Base-by-base conservation (phyloP, 2,329 filamentous ascomycete species). In the Beauveria sp. region DNA sequence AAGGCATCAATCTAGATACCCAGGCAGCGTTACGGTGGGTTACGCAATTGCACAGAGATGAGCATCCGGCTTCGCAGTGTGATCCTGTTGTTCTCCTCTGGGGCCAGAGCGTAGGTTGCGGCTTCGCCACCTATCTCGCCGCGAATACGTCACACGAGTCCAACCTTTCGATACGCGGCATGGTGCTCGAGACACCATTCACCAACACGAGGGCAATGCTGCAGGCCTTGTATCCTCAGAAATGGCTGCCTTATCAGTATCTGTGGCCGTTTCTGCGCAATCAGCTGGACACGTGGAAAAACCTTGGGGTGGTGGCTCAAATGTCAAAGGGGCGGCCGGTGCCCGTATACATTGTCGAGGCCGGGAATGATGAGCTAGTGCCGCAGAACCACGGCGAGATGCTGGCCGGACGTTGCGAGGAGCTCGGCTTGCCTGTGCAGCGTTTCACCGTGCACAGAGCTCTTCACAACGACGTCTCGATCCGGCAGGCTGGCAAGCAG, bases 181-280 rank as follows among this genome's bases (percentile, higher is more conserved):
- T 93, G 56, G 77, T 93, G 12, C 78, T 93, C 1, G 90, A 93
- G 70, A 92, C 90, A 0, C 89, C 90, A 0, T 92, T 92, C 64
- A 82, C 86, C 1, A 89, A 85, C 49, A 82, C 90, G 60, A 79
- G 82, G 62, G 82, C 81, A 20, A 91, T 93, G 88, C 77, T 93
- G 6, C 75, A 82, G 47, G 85, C 83, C 1, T 72, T 93, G 3
- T 93, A 93, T 68, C 89, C 89, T 1, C 88, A 92, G 67, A 89
- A 83, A 66, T 93, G 89, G 88, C 76, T 93, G 7, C 90, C 90
- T 0, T 93, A 93, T 70, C 82, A 83, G 52, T 86, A 93, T 69
- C 78, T 93, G 0, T 85, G 85, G 78, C 87, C 87, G 0, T 92
- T 93, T 68, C 77, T 93, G 12, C 80, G 88, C 66, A 92, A 81